Evolutionary conservation across 2,329 filamentous ascomycete genomes (phyloP).

Genomic region (Cladorrhinum sp.): DNA sequence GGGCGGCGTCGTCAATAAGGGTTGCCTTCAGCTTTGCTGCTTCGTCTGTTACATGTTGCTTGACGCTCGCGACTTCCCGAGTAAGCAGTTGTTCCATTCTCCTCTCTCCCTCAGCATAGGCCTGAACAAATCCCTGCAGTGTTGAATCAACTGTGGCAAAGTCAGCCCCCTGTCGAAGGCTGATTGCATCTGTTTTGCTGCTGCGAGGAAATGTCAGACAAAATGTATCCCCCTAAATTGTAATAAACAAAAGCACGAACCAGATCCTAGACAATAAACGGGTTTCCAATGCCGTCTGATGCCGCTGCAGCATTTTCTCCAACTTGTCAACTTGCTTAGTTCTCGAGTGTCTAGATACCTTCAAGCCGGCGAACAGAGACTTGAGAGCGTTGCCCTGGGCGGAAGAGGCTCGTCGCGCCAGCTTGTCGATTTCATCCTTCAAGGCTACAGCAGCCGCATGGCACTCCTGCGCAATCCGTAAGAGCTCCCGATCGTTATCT

Average conservation of each 20-base stretch:
- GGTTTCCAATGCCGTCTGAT: neutral
- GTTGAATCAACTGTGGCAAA: neutral
- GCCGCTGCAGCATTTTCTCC: neutral
- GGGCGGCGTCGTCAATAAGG: neutral
- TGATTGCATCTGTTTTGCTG: slow-evolving; percentile 3
- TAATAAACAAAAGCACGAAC: neutral
- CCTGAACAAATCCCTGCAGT: neutral
- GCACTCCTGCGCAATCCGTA: slow-evolving; percentile 6
- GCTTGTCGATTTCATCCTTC: slow-evolving; percentile 1
- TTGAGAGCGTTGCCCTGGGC: neutral
- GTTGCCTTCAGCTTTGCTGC: neutral
- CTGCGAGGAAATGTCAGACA: neutral
- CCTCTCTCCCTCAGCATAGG: neutral
- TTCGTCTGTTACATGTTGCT: slow-evolving; percentile 1
- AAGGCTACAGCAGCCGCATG: neutral
- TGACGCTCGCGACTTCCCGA: neutral
- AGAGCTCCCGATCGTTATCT: neutral
- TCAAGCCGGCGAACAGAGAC: neutral
- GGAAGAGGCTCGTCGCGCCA: neutral
- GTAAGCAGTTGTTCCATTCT: neutral
- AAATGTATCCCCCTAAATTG: neutral
- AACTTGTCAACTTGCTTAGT: neutral
- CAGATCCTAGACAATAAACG: neutral
- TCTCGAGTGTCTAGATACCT: neutral
- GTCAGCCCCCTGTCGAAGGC: neutral